A percentile compares a stretch with the other conserved stretches of the same genome.
phyloP scores from a whole-genome alignment of 768 basidiomycete genomes.

The Piloderma croceum region DNA sequence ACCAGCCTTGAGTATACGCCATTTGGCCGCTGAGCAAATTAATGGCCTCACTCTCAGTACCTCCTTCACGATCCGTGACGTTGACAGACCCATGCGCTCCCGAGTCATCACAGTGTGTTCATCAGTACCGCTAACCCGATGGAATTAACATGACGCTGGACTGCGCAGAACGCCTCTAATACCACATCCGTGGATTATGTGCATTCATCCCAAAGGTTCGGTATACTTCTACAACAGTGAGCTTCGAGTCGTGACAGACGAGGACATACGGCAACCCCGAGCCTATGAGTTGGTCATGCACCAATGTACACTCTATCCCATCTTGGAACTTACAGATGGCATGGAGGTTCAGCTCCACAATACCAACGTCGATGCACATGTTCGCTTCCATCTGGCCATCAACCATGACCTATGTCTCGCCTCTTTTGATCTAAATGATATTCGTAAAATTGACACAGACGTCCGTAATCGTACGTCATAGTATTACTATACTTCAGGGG shows the following conservation, averaged over 20 bases:
- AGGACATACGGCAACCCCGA: conserved; percentile 41
- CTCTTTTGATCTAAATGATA: conserved; percentile 27
- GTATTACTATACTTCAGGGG: too few species aligned
- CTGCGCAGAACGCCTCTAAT: too few species aligned
- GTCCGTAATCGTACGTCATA: conserved; percentile 17
- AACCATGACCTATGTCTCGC: conserved; percentile 47
- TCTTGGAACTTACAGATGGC: conserved; percentile 28
- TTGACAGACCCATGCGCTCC: too few species aligned
- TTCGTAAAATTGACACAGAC: conserved; percentile 22
- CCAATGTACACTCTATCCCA: conserved; percentile 24
- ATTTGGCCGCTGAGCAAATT: too few species aligned
- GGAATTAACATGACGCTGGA: too few species aligned
- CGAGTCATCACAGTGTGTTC: too few species aligned
- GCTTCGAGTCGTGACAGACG: conserved; percentile 41
- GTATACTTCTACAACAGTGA: conserved; percentile 42
- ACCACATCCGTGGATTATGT: conserved; percentile 35
- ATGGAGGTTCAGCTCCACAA: conserved; percentile 42
- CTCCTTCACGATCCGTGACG: too few species aligned
- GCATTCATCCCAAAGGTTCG: conserved; percentile 44
- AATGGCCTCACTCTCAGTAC: too few species aligned
- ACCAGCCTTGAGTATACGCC: too few species aligned
- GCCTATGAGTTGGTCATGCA: conserved; percentile 25
- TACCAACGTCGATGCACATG: conserved; percentile 16
- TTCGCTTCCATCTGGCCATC: conserved; percentile 33
- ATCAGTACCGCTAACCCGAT: too few species aligned